A percentile compares a stretch with the other conserved stretches of the same genome.
These are phyloP conservation scores for Melaleuca alternifolia DNA, from an alignment of 345 rosid genomes.

Conservation along the genomic window DNA sequence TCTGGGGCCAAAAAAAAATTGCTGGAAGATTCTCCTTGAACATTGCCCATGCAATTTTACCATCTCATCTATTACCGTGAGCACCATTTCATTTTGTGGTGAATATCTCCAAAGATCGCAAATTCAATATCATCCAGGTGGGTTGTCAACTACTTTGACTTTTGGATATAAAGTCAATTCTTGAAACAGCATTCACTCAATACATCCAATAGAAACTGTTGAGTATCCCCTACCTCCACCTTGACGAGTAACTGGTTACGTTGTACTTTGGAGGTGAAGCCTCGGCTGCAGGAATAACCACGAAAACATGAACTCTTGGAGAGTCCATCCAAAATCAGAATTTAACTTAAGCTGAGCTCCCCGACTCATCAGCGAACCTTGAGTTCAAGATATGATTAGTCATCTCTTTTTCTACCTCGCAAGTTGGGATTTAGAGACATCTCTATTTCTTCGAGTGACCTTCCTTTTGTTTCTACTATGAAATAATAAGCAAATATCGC, in stretches of 20 bases:
- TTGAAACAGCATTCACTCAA: neutral
- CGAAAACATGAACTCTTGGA: neutral
- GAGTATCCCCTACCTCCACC: neutral
- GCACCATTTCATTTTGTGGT: neutral
- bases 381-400: neutral
- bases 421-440: conserved; percentile 35
- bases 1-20: neutral
- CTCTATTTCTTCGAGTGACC: conserved; percentile 75
- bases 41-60: neutral
- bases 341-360: too few relatives aligned
- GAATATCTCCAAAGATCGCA: neutral
- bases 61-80: neutral
- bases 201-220: neutral
- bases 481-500: conserved; percentile 44
- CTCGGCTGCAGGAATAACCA: neutral
- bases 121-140: neutral
- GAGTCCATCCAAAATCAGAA: neutral
- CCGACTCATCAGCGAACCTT: neutral
- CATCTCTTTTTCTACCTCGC: neutral
- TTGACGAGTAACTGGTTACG: neutral
- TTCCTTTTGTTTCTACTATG: conserved; percentile 63
- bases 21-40: neutral
- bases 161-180: neutral
- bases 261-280: neutral
- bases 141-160: neutral